Conservation (phyloP, 495 filamentous ascomycete genomes). For the Annulohypoxylon moriforme region DNA sequence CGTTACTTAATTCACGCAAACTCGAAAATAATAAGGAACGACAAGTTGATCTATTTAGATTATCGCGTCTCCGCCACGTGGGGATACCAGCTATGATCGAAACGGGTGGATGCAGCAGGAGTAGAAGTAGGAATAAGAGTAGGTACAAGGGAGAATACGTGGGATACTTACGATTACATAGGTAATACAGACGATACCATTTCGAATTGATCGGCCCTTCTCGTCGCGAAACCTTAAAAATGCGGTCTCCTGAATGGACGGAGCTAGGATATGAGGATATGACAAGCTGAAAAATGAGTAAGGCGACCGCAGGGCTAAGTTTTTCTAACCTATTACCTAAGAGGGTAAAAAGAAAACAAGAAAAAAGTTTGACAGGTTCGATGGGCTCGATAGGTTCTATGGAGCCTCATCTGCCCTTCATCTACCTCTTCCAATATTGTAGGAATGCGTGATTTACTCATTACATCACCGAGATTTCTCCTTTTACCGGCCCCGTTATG, state of each 20-base stretch:
- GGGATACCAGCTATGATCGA: constrained; percentile 27
- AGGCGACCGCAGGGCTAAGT: constrained; percentile 30
- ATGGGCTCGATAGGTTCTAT: constrained; percentile 11
- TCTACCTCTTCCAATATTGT: constrained; percentile 8
- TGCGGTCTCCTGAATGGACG: constrained; percentile 4
- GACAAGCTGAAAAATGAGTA: constrained; percentile 36
- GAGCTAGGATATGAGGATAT: constrained; percentile 4
- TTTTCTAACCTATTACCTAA: background rate
- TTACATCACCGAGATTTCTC: constrained; percentile 31
- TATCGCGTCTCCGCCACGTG: constrained; percentile 24
- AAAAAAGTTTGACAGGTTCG: constrained; percentile 22
- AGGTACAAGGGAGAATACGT: background rate
- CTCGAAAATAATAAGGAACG: constrained; percentile 4
- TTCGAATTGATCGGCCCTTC: constrained; percentile 22
- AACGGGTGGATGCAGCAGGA: constrained; percentile 16
- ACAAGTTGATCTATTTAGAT: constrained; percentile 8
- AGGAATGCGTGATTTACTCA: constrained; percentile 14
- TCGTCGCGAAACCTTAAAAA: constrained; percentile 8
- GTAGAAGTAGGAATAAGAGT: no score
- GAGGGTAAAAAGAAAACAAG: background rate
- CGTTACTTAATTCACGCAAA: background rate
- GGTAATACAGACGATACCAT: background rate
- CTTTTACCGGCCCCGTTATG: constrained; percentile 10
- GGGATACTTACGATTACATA: background rate
- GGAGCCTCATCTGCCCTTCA: constrained; percentile 15